phyloP scores from a whole-genome alignment of 2,329 filamentous ascomycete species.

The Diplodia sapinea region DNA sequence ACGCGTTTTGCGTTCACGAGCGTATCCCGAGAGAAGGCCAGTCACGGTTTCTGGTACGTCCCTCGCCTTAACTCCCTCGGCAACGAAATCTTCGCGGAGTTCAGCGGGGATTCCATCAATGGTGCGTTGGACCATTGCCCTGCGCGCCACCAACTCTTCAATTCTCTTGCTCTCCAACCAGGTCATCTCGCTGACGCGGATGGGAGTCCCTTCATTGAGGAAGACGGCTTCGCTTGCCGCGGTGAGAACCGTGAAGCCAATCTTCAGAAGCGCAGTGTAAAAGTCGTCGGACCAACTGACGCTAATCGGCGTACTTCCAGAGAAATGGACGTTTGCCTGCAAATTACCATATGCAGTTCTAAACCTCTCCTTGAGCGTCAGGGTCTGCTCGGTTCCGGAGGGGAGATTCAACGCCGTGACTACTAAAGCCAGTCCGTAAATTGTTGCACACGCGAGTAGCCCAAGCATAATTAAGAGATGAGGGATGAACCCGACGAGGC shows the following conservation, averaged over 20 bases:
- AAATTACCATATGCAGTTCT: slow-evolving; percentile 80
- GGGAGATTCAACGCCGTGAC: slow-evolving; percentile 75
- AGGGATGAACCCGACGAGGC: slow-evolving; percentile 91
- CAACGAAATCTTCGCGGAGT: slow-evolving; percentile 50
- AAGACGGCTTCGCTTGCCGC: slow-evolving; percentile 97
- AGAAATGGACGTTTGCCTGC: slow-evolving; percentile 87
- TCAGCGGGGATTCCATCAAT: slow-evolving; percentile 50
- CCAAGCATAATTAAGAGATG: slow-evolving; percentile 86
- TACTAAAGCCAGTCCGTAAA: slow-evolving; percentile 77
- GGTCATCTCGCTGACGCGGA: slow-evolving; percentile 76
- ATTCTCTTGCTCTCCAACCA: slow-evolving; percentile 92
- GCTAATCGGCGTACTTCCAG: slow-evolving; percentile 67
- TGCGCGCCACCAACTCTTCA: slow-evolving; percentile 69
- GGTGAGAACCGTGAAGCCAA: slow-evolving; percentile 86
- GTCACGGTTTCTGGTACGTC: slow-evolving; percentile 44
- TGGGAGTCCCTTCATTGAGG: slow-evolving; percentile 81
- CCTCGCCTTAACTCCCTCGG: slow-evolving; percentile 43
- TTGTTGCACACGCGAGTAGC: slow-evolving; percentile 74
- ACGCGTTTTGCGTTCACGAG: slow-evolving; percentile 70
- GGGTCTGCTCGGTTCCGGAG: slow-evolving; percentile 52
- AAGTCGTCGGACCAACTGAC: slow-evolving; percentile 92
- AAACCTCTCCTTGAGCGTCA: slow-evolving; percentile 66
- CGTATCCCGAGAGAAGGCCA: slow-evolving; percentile 59
- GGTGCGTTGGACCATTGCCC: slow-evolving; percentile 47
- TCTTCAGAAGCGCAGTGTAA: slow-evolving; percentile 84